Conservation (phyloP, 1,139 yeast genomes). For the Suzukiozyma palmioleophila region DNA sequence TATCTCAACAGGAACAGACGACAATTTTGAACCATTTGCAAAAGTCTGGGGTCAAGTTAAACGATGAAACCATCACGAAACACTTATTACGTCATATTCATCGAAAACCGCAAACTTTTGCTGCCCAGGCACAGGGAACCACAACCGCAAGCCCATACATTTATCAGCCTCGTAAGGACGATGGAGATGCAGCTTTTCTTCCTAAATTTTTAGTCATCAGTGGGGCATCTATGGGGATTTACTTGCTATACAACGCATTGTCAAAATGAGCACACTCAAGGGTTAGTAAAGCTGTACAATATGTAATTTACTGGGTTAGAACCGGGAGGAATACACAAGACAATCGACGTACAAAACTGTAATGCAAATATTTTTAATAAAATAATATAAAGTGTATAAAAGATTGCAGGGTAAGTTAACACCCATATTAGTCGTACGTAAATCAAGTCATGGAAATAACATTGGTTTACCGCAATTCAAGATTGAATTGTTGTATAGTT, state of each 20-base stretch:
- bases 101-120: constrained; percentile 11
- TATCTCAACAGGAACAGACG: constrained; percentile 28
- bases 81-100: constrained; percentile 40
- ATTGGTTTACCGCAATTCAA: neutral
- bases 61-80: constrained; percentile 41
- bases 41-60: constrained; percentile 29
- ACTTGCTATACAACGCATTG: constrained; percentile 19
- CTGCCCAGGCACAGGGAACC: neutral
- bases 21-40: constrained; percentile 33
- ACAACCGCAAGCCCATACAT: constrained; percentile 2
- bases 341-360: neutral
- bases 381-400: neutral
- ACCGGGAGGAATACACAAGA: no score
- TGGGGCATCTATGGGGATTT: constrained; percentile 30
- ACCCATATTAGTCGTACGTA: neutral
- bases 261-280: no score
- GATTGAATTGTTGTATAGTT: neutral
- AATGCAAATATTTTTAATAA: constrained; percentile 3
- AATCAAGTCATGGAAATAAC: neutral
- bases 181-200: constrained; percentile 19
- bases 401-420: neutral
- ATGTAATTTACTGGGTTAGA: no score
- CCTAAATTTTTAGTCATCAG: constrained; percentile 24
- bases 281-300: no score
- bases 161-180: constrained; percentile 13